Evolutionary conservation across 1,284 basidiomycete genomes (phyloP), one percentile per base, ranked within the genome.

Genomic region (Moesziomyces antarcticus): DNA sequence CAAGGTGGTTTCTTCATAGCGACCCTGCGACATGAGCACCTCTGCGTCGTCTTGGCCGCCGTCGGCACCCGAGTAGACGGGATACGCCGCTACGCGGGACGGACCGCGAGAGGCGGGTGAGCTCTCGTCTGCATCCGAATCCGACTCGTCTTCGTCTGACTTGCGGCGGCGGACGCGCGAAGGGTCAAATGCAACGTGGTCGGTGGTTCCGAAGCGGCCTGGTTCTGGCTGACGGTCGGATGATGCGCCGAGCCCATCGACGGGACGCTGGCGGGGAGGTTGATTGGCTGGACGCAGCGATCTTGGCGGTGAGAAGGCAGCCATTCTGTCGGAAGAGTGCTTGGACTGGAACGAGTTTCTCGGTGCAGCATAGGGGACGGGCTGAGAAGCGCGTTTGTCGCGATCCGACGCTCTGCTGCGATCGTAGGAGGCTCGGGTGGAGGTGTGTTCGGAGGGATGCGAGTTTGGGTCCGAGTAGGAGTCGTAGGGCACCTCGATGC

Each of bases 1-100:
- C 3, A 60, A 50, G 0, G 42, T 45, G 18, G 59, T 56, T n/a
- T 73, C 70, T 30, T 73, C 59, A 42, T 73, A 64, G 10, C 60
- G 59, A 3, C 64, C 70, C 20, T 73, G 64, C 3, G 70, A 67
- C 35, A 73, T 63, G 50, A 73, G 56, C 43, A 73, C 70, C 25
- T 73, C 70, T 27, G 56, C 63, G 14, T 25, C 56, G 9, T 59
- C 63, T 16, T 58, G 43, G 14, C 51, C 47, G 25, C 49, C 62
- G 10, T 62, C 45, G n/a, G 42, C 45, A 22, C 56, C 70, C 16
- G 70, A 63, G 41, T 73, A 73, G 52, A 67, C 63, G 1, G 70
- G 70, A 27, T 73, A 73, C 1, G 70, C 63, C 16, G 56, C 46
- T 3, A 58, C 62, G 24, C 48, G 55, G 35, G 25, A 33, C 5